These are phyloP conservation scores for Coccomyxa subellipsoidea DNA, from an alignment of 163 green algal genomes.

Conservation along the genomic window DNA sequence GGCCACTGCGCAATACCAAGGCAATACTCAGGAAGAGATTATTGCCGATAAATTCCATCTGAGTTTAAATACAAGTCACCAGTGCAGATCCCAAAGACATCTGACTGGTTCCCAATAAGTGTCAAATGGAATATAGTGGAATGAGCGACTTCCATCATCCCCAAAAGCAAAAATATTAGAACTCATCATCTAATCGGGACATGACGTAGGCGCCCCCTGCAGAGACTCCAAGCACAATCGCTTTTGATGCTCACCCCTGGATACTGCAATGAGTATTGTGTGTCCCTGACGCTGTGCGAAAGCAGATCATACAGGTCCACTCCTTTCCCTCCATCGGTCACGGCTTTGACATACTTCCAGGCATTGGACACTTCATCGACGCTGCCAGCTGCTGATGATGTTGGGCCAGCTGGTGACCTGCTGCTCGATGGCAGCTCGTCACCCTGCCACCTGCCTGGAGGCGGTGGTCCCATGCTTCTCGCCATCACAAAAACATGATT, in stretches of 20 bases:
- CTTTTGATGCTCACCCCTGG: slow-evolving; percentile 51
- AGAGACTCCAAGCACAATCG: too few species aligned
- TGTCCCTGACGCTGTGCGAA: slow-evolving; percentile 53
- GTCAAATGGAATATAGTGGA: too few species aligned
- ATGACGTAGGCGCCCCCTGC: too few species aligned
- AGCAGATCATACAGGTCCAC: slow-evolving; percentile 71
- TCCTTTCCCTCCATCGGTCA: slow-evolving; percentile 45
- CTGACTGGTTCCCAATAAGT: too few species aligned
- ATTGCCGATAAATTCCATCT: too few species aligned
- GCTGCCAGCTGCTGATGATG: not conserved
- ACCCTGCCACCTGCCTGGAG: not conserved
- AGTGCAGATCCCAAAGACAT: too few species aligned
- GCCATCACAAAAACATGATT: not conserved
- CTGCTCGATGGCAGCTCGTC: not conserved
- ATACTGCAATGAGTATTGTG: slow-evolving; percentile 65
- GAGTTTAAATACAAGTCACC: too few species aligned
- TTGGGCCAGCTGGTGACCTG: not conserved
- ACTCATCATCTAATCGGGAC: too few species aligned
- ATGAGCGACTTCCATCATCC: too few species aligned
- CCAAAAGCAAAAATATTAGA: too few species aligned
- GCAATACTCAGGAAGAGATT: not conserved
- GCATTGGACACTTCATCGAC: slow-evolving; percentile 26
- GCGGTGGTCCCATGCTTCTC: not conserved
- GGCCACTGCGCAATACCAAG: slow-evolving; percentile 65
- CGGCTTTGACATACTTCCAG: slow-evolving; percentile 58